Base-by-base conservation (phyloP, 495 filamentous ascomycete species). In the Trichoderma gamsii region DNA sequence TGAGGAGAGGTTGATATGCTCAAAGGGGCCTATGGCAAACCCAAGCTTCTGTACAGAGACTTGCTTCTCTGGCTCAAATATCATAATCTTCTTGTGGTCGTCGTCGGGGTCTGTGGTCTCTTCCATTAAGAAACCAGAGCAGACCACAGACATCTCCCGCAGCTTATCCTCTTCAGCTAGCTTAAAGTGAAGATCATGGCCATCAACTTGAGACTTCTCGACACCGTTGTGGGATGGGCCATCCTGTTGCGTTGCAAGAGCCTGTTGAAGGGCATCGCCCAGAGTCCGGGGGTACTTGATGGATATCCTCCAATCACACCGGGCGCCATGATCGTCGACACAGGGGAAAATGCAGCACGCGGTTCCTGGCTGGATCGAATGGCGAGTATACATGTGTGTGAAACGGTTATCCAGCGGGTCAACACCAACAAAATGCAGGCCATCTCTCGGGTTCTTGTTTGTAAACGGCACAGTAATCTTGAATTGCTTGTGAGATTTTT, bases 1-100 rank as follows among this genome's bases (percentile, higher is more conserved):
- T 9, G 91, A 79, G 70, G 76, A 89, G 11, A 99, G 80, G 73
- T 97, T 92, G 64, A 97, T 86, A 72, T 92, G 88, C 74, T 97
- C 92, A 74, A 99, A 99, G 16, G 96, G 95, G 0, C 96, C 95
- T 35, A 97, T 85, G 13, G 90, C 90, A 75, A 99, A 94, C 3
- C 92, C 92, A 71, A 99, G 87, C 73, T 98, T 92, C 66, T 92
- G 89, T 5, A 93, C 86, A 4, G 92, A 87, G 3, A 95, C 84
- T 32, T 90, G 84, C 44, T 86, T 86, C 44, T 83, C 79, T 67
- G 87, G 87, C 35, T 85, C 85, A 73, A 98, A 99, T 0, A 89
- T 90, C 69, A 93, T 89, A 9, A 88, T 92, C 74, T 95, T 97
- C 73, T 90, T 92, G 25, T 82, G 88, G 43, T 88, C 76, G 70